phyloP scores from a whole-genome alignment of 2,329 filamentous ascomycete genomes.

The Claviceps paspali region DNA sequence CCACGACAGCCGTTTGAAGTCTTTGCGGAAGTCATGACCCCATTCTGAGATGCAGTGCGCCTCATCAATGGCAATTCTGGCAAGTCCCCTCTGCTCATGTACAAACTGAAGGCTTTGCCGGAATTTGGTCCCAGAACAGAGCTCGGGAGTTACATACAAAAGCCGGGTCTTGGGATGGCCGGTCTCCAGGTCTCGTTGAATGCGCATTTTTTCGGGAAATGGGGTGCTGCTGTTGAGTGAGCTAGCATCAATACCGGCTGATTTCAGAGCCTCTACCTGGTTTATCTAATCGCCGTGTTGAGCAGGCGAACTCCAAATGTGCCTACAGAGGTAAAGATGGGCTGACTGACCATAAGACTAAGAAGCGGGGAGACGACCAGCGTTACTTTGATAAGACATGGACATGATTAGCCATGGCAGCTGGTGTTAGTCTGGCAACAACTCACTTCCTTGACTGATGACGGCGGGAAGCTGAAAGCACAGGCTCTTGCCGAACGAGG shows the following conservation, averaged over 20 bases:
- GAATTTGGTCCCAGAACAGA: slow-evolving; percentile 65
- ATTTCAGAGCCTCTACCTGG: slow-evolving; percentile 68
- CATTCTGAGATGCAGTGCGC: slow-evolving; percentile 97
- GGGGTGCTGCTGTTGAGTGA: slow-evolving; percentile 78
- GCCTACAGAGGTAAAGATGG: slow-evolving; percentile 1
- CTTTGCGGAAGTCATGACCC: slow-evolving; percentile 93
- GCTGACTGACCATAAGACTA: slow-evolving; percentile 58
- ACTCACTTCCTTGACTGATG: slow-evolving; percentile 69
- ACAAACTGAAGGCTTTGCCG: slow-evolving; percentile 59
- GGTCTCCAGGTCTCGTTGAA: slow-evolving; percentile 70
- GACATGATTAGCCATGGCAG: slow-evolving; percentile 4
- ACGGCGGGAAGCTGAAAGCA: slow-evolving; percentile 89
- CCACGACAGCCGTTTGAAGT: slow-evolving; percentile 77
- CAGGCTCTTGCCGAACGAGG: slow-evolving; percentile 81
- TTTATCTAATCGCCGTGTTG: slow-evolving; percentile 47
- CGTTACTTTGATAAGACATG: slow-evolving; percentile 51
- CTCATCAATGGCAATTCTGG: slow-evolving; percentile 79
- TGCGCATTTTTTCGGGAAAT: slow-evolving; percentile 44
- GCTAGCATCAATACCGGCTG: slow-evolving; percentile 62
- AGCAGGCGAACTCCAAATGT: not conserved
- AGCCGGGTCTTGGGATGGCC: slow-evolving; percentile 73
- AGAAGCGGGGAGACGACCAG: slow-evolving; percentile 81
- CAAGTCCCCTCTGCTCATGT: slow-evolving; percentile 68
- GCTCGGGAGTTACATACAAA: slow-evolving; percentile 86
- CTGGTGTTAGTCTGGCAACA: not conserved